Evolutionary conservation across 108 stramenopile species (phyloP), one percentile per base, ranked within the genome.

Genomic region (Stephanodiscus triporus): DNA sequence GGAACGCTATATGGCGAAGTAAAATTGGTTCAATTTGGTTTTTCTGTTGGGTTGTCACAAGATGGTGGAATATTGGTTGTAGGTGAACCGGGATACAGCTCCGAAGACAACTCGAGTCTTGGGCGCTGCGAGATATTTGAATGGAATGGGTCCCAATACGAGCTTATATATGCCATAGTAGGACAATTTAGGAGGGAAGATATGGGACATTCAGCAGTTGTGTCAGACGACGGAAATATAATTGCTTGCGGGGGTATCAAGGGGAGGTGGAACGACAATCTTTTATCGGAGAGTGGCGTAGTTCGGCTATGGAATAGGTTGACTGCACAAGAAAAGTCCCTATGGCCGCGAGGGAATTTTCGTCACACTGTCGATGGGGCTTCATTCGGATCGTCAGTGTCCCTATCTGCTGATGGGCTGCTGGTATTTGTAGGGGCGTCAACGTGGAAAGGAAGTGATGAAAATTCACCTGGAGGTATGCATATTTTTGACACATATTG

Each of bases 41-140:
- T 60, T 47, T 69, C 76, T 38, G 63, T 77, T 42, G 68, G 61
- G 20, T 38, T 76, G 6, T 76, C 75, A 14, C 49, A 58, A 42
- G 61, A 76, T 45, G 75, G 75, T 22, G 38, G 48, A 27, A 42
- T 53, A 16, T 55, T 76, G 51, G 60, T 76, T n/a, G 65, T 59
- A 24, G 75, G 75, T 3, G 59, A 49, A 19, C 62, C 42, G 19
- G 75, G 61, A n/a, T 8, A 2, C 10, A 30, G 38, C 32, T 50
- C 32, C 2, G 58, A 68, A 0, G 20, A 22, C 51, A 53, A 53
- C 23, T 8, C 6, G 8, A 3, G 6, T 6, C 14, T 8, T 53
- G 51, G 51, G 19, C 51, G 51, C 23, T 53, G 51, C 51, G 1
- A 24, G 20, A 8, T 53, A 8, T 53, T 53, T 53, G 51, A 24